phyloP scores from a whole-genome alignment of 805 yeast species.

The Metschnikowia aberdeeniae region DNA sequence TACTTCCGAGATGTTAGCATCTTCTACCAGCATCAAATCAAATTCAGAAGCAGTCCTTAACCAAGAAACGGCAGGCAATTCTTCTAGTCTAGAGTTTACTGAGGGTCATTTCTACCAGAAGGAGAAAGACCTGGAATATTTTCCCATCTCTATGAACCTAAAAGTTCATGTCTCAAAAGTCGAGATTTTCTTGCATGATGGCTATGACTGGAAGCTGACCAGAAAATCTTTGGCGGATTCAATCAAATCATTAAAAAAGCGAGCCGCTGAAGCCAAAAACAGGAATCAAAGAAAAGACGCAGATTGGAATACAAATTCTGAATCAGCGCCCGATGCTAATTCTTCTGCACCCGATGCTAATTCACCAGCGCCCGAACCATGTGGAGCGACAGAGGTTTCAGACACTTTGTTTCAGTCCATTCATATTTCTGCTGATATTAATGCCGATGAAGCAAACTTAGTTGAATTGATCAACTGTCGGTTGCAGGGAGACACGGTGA shows the following conservation, averaged over 20 bases:
- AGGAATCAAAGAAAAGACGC: conserved; percentile 11
- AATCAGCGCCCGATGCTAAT: too few relatives aligned
- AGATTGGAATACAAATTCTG: neutral
- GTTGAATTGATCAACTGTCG: conserved; percentile 51
- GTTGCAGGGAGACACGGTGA: conserved; percentile 24
- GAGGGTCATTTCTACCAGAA: conserved; percentile 3
- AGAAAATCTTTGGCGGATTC: conserved; percentile 64
- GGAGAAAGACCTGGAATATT: neutral
- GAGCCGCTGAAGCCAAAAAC: conserved; percentile 26
- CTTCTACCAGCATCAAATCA: neutral
- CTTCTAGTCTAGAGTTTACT: neutral
- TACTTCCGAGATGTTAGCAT: neutral
- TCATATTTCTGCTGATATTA: conserved; percentile 56
- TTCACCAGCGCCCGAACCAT: too few relatives aligned
- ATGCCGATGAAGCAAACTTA: conserved; percentile 42
- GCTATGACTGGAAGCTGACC: conserved; percentile 88
- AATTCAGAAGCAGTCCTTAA: neutral
- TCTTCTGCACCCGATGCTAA: too few relatives aligned
- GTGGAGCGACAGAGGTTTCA: conserved; percentile 22
- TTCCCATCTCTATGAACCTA: conserved; percentile 15
- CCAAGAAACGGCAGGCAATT: neutral
- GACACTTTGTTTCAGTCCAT: conserved; percentile 78
- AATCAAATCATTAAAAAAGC: conserved; percentile 56
- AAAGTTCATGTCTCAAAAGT: conserved; percentile 37
- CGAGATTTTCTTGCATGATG: conserved; percentile 65